A percentile compares a stretch with the other conserved stretches of the same genome.
Evolutionary conservation across 2,329 filamentous ascomycete genomes (phyloP).

Genomic region (Colletotrichum euphorbiae): DNA sequence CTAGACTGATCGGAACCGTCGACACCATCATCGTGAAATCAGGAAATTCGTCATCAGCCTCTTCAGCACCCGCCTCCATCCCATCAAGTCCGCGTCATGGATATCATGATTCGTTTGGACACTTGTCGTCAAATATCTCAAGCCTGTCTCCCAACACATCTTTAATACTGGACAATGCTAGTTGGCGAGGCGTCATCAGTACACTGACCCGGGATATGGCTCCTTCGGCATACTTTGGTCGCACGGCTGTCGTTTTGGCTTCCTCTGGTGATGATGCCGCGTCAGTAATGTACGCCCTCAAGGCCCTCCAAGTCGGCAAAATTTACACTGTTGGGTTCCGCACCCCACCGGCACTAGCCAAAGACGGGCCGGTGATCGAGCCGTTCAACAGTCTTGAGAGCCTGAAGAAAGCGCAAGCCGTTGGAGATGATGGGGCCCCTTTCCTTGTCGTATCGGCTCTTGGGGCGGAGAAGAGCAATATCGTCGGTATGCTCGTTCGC

Average conservation of each 20-base stretch:
- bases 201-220: slow-evolving; percentile 85
- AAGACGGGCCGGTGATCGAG: slow-evolving; percentile 75
- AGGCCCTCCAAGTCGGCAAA: slow-evolving; percentile 79
- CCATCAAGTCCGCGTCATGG: slow-evolving; percentile 61
- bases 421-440: slow-evolving; percentile 67
- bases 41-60: slow-evolving; percentile 55
- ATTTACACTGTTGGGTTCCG: slow-evolving; percentile 89
- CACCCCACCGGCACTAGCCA: slow-evolving; percentile 69
- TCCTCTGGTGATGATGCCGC: slow-evolving; percentile 80
- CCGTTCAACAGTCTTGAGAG: slow-evolving; percentile 82
- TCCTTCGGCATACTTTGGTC: slow-evolving; percentile 81
- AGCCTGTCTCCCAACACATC: slow-evolving; percentile 60
- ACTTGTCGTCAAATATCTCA: slow-evolving; percentile 39
- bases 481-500: slow-evolving; percentile 82
- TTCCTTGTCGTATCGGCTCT: slow-evolving; percentile 86
- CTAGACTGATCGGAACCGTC: slow-evolving; percentile 81
- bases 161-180: slow-evolving; percentile 83
- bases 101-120: slow-evolving; percentile 43
- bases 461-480: slow-evolving; percentile 79
- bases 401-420: slow-evolving; percentile 63
- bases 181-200: slow-evolving; percentile 86
- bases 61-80: slow-evolving; percentile 59
- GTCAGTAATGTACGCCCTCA: slow-evolving; percentile 81
- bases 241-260: slow-evolving; percentile 81
- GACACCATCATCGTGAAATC: slow-evolving; percentile 81